phyloP scores from a whole-genome alignment of 306 rosid genomes.

The Cyclanthera cordifolia region DNA sequence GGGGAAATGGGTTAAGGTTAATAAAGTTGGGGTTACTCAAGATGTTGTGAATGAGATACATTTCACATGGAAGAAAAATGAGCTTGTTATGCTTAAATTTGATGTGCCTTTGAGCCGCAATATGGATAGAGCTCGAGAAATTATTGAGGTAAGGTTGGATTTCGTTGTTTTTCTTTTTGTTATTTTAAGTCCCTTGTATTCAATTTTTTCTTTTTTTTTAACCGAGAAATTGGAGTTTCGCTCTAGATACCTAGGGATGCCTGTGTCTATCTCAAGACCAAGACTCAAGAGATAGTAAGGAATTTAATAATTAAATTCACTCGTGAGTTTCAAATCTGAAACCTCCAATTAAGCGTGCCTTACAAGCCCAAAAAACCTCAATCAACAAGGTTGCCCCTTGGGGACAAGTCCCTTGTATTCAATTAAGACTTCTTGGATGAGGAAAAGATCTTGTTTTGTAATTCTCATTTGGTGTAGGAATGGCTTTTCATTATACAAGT shows the following conservation, averaged over 20 bases:
- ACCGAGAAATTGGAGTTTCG: too few species aligned
- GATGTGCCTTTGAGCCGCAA: constrained; percentile 64
- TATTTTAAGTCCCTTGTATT: not conserved
- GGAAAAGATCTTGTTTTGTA: not conserved
- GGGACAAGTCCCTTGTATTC: not conserved
- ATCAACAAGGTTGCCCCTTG: too few species aligned
- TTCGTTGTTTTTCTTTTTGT: not conserved
- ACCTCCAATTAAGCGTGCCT: too few species aligned
- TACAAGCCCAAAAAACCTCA: too few species aligned
- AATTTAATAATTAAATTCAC: too few species aligned
- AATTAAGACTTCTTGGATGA: not conserved
- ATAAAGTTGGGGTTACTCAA: constrained; percentile 72
- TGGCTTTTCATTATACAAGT: not conserved
- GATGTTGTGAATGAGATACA: constrained; percentile 50
- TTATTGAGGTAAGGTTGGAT: constrained; percentile 52
- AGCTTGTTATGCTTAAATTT: constrained; percentile 71
- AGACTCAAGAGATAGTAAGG: too few species aligned
- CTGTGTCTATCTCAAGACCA: too few species aligned
- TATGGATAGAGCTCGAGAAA: constrained; percentile 83
- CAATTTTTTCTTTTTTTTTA: too few species aligned
- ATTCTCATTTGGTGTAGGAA: not conserved
- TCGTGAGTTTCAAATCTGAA: too few species aligned
- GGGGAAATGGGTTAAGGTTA: constrained; percentile 73
- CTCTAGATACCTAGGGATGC: too few species aligned
- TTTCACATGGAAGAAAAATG: constrained; percentile 46